A percentile compares a stretch with the other conserved stretches of the same genome.
Evolutionary conservation across 1,284 basidiomycete genomes (phyloP).

Genomic region (Polyporus tsugae): DNA sequence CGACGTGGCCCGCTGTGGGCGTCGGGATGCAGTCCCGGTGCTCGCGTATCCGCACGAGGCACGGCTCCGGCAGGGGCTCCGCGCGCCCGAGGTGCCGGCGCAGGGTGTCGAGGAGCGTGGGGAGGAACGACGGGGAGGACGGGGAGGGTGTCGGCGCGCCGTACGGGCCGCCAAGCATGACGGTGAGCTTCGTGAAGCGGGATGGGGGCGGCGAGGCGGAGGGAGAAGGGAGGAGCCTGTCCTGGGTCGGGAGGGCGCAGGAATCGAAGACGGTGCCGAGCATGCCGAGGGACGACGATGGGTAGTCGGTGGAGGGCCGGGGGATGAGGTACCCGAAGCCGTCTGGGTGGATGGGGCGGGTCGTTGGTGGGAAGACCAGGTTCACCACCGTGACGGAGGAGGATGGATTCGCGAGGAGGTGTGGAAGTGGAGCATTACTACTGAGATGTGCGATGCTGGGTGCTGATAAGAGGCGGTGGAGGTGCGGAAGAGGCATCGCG

Average conservation of each 20-base stretch:
- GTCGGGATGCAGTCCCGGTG: constrained; percentile 87
- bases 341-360: constrained; percentile 70
- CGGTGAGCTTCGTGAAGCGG: constrained; percentile 77
- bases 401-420: constrained; percentile 63
- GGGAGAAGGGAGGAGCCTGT: constrained; percentile 46
- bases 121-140: constrained; percentile 43
- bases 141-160: constrained; percentile 46
- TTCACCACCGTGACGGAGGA: constrained; percentile 79
- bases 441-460: background rate
- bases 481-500: constrained; percentile 73
- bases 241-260: constrained; percentile 75
- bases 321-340: constrained; percentile 97
- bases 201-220: constrained; percentile 26
- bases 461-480: constrained; percentile 59
- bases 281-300: constrained; percentile 56
- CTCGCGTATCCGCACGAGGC: constrained; percentile 61
- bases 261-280: constrained; percentile 90
- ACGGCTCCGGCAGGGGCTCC: constrained; percentile 61
- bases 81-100: constrained; percentile 54
- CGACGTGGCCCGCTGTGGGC: constrained; percentile 77
- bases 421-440: constrained; percentile 44
- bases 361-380: constrained; percentile 68
- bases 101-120: constrained; percentile 56
- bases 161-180: constrained; percentile 93
- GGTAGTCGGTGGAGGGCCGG: constrained; percentile 64